phyloP scores from a whole-genome alignment of 441 rosid species.

The Corymbia citriodora region DNA sequence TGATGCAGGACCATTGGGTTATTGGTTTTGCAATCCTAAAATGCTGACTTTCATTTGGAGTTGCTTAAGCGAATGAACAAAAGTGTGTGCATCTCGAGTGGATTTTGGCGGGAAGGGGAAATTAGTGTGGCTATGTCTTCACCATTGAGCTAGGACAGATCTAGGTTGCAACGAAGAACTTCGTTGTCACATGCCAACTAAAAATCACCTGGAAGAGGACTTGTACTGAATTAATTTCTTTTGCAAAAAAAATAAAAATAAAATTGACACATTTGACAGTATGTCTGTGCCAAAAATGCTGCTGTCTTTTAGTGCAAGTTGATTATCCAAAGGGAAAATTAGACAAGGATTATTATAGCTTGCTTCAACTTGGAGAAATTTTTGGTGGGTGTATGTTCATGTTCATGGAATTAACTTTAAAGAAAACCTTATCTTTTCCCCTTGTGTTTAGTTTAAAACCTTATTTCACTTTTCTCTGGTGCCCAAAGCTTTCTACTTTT shows the following conservation, averaged over 20 bases:
- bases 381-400: neutral
- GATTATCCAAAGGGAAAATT: neutral
- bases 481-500: neutral
- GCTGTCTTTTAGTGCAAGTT: neutral
- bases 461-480: neutral
- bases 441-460: neutral
- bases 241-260: neutral
- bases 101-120: neutral
- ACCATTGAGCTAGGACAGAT: neutral
- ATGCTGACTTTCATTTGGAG: neutral
- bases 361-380: neutral
- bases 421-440: neutral
- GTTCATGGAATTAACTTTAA: neutral
- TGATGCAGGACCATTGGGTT: neutral
- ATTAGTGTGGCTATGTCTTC: neutral
- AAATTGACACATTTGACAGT: neutral
- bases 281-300: neutral
- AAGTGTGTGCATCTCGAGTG: neutral
- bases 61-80: neutral
- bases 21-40: neutral
- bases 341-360: neutral
- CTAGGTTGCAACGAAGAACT: neutral
- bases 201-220: neutral
- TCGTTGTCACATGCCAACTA: neutral
- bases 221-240: neutral